These are phyloP conservation scores for Candida nemodendra DNA, from an alignment of 805 yeast species.

Conservation along the genomic window DNA sequence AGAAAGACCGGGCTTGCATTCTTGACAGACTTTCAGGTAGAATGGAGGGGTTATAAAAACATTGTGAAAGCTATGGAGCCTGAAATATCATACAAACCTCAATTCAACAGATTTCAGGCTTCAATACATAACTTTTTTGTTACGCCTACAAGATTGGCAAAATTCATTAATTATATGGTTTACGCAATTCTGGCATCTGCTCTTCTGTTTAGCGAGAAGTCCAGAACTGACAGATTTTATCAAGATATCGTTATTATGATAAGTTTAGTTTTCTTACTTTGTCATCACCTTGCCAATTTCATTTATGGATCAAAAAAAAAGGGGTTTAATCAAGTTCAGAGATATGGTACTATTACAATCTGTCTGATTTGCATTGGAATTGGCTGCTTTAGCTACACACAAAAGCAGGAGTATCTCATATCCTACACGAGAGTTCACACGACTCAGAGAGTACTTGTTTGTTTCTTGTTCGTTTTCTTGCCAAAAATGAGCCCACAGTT, in stretches of 20 bases:
- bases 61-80: conserved; percentile 55
- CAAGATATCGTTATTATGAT: conserved; percentile 44
- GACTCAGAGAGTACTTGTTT: conserved; percentile 56
- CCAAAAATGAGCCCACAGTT: conserved; percentile 54
- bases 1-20: conserved; percentile 75
- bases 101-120: conserved; percentile 35
- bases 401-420: background rate
- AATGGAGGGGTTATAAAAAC: conserved; percentile 76
- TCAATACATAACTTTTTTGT: conserved; percentile 54
- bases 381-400: conserved; percentile 40
- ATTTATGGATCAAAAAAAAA: conserved; percentile 45
- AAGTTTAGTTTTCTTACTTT: conserved; percentile 46
- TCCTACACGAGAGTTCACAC: conserved; percentile 28
- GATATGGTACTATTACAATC: conserved; percentile 48
- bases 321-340: conserved; percentile 59
- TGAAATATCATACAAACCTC: conserved; percentile 41
- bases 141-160: conserved; percentile 44
- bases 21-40: conserved; percentile 69
- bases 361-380: conserved; percentile 50
- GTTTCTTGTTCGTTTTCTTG: conserved; percentile 49
- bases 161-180: conserved; percentile 43
- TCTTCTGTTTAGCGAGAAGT: conserved; percentile 53
- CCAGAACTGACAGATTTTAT: conserved; percentile 29
- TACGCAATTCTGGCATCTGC: conserved; percentile 56
- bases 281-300: conserved; percentile 42